A percentile compares a stretch with the other conserved stretches of the same genome.
These are phyloP conservation scores for Podospora didyma DNA, from an alignment of 495 filamentous ascomycete genomes.

Conservation along the genomic window DNA sequence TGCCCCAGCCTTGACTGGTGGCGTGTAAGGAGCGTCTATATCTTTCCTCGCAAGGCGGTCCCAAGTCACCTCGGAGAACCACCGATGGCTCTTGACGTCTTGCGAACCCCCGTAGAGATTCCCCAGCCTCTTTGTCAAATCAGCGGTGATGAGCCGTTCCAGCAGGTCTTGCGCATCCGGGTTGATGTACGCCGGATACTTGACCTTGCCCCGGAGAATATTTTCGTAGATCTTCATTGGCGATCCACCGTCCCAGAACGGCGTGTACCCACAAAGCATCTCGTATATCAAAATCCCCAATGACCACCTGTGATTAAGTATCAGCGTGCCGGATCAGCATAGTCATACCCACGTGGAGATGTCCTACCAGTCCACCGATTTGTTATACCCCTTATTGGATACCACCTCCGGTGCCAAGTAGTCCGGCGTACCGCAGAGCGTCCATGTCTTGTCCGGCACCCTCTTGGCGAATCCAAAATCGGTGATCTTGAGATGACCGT, in stretches of 20 bases:
- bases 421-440: conserved; percentile 96
- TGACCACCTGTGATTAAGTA: conserved; percentile 71
- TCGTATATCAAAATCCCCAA: conserved; percentile 97
- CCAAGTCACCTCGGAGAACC: conserved; percentile 98
- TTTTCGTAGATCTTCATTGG: conserved; percentile 99
- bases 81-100: conserved; percentile 91
- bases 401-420: conserved; percentile 97
- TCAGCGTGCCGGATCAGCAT: neutral
- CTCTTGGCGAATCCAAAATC: conserved; percentile 99
- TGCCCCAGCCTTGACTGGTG: conserved; percentile 87
- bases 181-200: conserved; percentile 93
- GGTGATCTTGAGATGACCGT: conserved; percentile 97
- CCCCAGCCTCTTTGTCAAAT: conserved; percentile 90
- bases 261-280: conserved; percentile 98
- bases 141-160: conserved; percentile 85
- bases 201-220: conserved; percentile 87
- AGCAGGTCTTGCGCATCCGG: conserved; percentile 91
- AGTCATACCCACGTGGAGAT: neutral
- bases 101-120: conserved; percentile 89
- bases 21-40: conserved; percentile 96
- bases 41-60: conserved; percentile 89
- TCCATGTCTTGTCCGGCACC: conserved; percentile 98
- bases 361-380: conserved; percentile 94
- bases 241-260: conserved; percentile 96
- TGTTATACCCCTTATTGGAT: conserved; percentile 96